A percentile compares a stretch with the other conserved stretches of the same genome.
Conservation (phyloP, 306 rosid species). For the Citrullus colocynthis region DNA sequence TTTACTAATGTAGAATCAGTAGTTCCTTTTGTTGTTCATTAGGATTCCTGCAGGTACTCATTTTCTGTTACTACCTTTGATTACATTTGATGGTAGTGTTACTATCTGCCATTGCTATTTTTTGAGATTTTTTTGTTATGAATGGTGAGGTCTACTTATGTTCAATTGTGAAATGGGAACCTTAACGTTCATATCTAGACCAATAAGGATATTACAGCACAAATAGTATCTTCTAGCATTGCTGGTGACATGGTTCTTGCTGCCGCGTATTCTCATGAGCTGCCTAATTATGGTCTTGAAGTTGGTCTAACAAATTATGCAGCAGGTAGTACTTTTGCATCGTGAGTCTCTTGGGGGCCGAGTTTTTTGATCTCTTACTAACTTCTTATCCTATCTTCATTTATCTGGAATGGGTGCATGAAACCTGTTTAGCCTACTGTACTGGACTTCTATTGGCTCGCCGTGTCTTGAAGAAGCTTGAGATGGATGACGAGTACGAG, state of each 20-base stretch:
- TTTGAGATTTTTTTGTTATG: background rate
- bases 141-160: background rate
- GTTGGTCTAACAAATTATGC: conserved; percentile 76
- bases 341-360: conserved; percentile 30
- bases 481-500: conserved; percentile 69
- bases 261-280: conserved; percentile 54
- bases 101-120: background rate
- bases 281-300: conserved; percentile 46
- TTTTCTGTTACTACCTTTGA: background rate
- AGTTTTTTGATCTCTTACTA: background rate
- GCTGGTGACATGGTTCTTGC: conserved; percentile 59
- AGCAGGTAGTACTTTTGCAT: conserved; percentile 48
- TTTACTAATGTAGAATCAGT: background rate
- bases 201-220: conserved; percentile 59
- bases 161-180: background rate
- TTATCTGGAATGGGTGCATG: background rate
- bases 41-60: background rate
- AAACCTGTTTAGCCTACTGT: conserved; percentile 48
- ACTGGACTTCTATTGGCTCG: conserved; percentile 97
- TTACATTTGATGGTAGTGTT: background rate
- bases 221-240: conserved; percentile 47
- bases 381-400: background rate
- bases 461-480: conserved; percentile 53
- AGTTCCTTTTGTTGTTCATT: background rate
- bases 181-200: conserved; percentile 12